Conservation (phyloP, 371 early-diverging fungal species). For the Capniomyces stellatus region DNA sequence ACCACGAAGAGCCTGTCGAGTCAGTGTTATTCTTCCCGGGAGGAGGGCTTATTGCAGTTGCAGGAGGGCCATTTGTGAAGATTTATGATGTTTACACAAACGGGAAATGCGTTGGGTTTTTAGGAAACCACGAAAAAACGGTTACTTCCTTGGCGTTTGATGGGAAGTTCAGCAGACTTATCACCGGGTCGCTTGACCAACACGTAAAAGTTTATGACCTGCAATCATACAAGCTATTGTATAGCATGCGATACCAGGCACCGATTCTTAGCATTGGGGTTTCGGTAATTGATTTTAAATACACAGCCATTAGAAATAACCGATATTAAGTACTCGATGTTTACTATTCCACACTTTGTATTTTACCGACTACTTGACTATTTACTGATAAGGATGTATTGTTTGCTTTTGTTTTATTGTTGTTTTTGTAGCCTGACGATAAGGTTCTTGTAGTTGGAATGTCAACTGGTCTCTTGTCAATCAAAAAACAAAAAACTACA, state of each 20-base stretch:
- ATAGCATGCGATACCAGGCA: constrained; percentile 76
- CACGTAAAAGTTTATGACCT: constrained; percentile 85
- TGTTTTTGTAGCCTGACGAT: constrained; percentile 59
- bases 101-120: constrained; percentile 48
- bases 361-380: too few relatives aligned
- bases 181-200: constrained; percentile 84
- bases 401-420: too few relatives aligned
- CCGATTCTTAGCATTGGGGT: constrained; percentile 70
- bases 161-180: constrained; percentile 46
- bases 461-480: constrained; percentile 72
- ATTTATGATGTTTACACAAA: constrained; percentile 78
- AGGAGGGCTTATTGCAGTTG: constrained; percentile 45
- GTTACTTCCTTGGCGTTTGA: constrained; percentile 75
- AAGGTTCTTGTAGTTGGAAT: constrained; percentile 82
- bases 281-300: constrained; percentile 24
- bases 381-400: too few relatives aligned
- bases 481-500: constrained; percentile 54
- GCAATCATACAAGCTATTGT: constrained; percentile 64
- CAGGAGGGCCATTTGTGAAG: constrained; percentile 54
- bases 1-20: constrained; percentile 80
- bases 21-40: constrained; percentile 65
- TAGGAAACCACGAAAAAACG: constrained; percentile 87
- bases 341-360: too few relatives aligned
- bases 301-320: too few relatives aligned
- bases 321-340: too few relatives aligned